These are phyloP conservation scores for Naumovozyma baii DNA, from an alignment of 805 yeast genomes.

Conservation along the genomic window DNA sequence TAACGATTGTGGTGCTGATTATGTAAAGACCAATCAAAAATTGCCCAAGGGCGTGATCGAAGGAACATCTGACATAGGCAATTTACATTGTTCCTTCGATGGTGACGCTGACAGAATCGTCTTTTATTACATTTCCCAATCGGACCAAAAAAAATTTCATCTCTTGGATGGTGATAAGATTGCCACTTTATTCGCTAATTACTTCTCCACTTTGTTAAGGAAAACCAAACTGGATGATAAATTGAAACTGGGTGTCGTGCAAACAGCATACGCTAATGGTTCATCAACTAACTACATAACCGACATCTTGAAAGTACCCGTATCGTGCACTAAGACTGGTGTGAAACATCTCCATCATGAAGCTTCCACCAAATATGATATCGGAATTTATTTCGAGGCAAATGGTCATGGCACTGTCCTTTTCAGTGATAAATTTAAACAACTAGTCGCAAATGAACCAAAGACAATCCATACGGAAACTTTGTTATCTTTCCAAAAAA, in stretches of 20 bases:
- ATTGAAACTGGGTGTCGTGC: conserved; percentile 69
- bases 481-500: conserved; percentile 49
- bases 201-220: conserved; percentile 45
- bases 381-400: conserved; percentile 95
- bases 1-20: conserved; percentile 88
- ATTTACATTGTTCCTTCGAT: conserved; percentile 75
- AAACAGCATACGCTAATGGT: conserved; percentile 97
- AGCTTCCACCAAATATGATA: conserved; percentile 72
- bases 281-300: conserved; percentile 67
- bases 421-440: conserved; percentile 48
- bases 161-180: conserved; percentile 90
- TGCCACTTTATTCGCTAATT: conserved; percentile 71
- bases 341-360: conserved; percentile 90
- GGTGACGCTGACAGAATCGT: conserved; percentile 97
- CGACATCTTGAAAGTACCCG: conserved; percentile 58
- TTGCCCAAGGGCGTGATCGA: conserved; percentile 56
- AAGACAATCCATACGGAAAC: conserved; percentile 37
- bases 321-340: conserved; percentile 86
- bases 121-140: conserved; percentile 48
- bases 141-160: conserved; percentile 33
- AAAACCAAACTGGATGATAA: conserved; percentile 33
- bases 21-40: conserved; percentile 78
- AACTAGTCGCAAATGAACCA: conserved; percentile 27
- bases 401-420: conserved; percentile 98
- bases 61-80: conserved; percentile 31